Base-by-base conservation (phyloP, 1,284 basidiomycete species). In the Naganishia cerealis region DNA sequence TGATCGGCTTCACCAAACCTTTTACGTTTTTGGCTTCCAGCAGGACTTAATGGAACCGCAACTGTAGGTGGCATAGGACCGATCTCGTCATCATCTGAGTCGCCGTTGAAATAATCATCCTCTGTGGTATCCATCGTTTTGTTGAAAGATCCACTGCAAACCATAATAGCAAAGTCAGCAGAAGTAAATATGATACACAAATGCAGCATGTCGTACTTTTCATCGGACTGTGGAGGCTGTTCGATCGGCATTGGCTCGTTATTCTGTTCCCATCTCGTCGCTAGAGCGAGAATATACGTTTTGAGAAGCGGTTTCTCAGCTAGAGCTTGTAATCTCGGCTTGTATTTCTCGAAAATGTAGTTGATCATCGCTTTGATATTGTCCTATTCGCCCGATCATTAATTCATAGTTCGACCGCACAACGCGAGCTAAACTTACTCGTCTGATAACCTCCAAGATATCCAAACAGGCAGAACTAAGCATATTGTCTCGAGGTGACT, bases 381-480 rank as follows among this genome's bases (percentile, higher is more conserved):
- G 72, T 94, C 92, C 91, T 94, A 74, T 65, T 52, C 66, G 55
- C 67, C 56, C n/a, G 26, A 48, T 50, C 21, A 24, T 52, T 50
- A n/a, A 53, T 15, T 13, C 8, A 8, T 50, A 10, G 9, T 50
- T 24, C 5, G n/a, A 24, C 15, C 21, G 8, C 18, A 24, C 1
- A 7, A 50, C 2, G n/a, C 9, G 46, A 9, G 46, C 8, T 42
- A 24, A 24, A 78, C 85, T 72, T 71, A 94, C 93, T 82, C 86
- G 86, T 69, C 90, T 87, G 78, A 98, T 90, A 72, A 87, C 85
- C 75, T 99, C 95, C 75, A 99, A 92, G 71, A 92, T 91, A 77
- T 99, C 95, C 75, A 96, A 88, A 82, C 92, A 97, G 21, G 94
- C 91, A 72, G 93, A 94, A 74, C 89, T 90, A 55, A 99, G 84